Conservation (phyloP, 2,329 filamentous ascomycete genomes). For the Dactylellina sp. region DNA sequence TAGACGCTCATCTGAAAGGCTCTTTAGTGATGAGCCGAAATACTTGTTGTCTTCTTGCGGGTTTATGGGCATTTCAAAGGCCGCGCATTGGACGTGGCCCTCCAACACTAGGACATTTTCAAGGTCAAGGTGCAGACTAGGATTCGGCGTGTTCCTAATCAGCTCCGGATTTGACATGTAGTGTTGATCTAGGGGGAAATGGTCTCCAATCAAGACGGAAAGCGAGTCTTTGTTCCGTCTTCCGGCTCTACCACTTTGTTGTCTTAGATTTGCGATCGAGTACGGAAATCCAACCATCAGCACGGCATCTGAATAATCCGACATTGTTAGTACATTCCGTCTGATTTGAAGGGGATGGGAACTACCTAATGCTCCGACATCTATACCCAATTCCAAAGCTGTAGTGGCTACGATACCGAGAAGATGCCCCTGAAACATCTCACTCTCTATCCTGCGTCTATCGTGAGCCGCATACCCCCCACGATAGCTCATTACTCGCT, state of each 20-base stretch:
- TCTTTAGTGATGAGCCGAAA: slow-evolving; percentile 79
- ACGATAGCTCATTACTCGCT: slow-evolving; percentile 91
- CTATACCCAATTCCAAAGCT: slow-evolving; percentile 90
- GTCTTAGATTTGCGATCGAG: slow-evolving; percentile 90
- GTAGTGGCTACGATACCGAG: slow-evolving; percentile 94
- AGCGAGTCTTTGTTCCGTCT: slow-evolving; percentile 92
- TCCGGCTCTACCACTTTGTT: slow-evolving; percentile 93
- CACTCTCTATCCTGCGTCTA: slow-evolving; percentile 84
- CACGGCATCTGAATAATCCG: slow-evolving; percentile 79
- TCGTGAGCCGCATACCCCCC: slow-evolving; percentile 95
- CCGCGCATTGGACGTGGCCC: slow-evolving; percentile 94
- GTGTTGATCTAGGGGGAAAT: slow-evolving; percentile 90
- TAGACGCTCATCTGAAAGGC: slow-evolving; percentile 73
- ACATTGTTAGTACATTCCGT: too few relatives aligned
- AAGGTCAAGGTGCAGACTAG: slow-evolving; percentile 89
- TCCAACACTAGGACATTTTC: slow-evolving; percentile 90
- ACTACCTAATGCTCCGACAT: slow-evolving; percentile 83
- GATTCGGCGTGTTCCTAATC: slow-evolving; percentile 84
- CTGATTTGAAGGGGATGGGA: too few relatives aligned
- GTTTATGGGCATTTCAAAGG: slow-evolving; percentile 92
- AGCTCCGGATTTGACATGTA: slow-evolving; percentile 98
- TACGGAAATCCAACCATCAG: slow-evolving; percentile 95
- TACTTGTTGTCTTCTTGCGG: slow-evolving; percentile 79
- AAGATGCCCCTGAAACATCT: slow-evolving; percentile 97
- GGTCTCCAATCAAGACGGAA: slow-evolving; percentile 87